phyloP scores from a whole-genome alignment of 805 yeast species.

The Candida morakotiae region DNA sequence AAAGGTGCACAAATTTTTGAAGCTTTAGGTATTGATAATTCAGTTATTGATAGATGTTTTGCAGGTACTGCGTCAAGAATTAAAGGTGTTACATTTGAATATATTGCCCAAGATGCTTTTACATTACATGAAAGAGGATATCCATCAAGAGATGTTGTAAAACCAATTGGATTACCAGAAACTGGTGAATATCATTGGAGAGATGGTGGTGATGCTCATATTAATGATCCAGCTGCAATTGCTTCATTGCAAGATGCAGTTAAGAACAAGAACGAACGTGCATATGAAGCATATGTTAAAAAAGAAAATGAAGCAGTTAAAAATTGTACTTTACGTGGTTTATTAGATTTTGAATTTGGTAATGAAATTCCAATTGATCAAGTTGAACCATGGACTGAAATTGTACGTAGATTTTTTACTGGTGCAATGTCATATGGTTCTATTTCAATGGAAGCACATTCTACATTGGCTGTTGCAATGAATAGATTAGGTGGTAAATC shows the following conservation, averaged over 20 bases:
- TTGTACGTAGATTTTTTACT: slow-evolving; percentile 94
- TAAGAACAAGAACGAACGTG: slow-evolving; percentile 89
- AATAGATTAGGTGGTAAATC: slow-evolving; percentile 96
- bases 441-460: slow-evolving; percentile 97
- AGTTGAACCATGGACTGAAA: slow-evolving; percentile 99
- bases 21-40: slow-evolving; percentile 92
- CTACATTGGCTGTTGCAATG: slow-evolving; percentile 98
- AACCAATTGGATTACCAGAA: slow-evolving; percentile 79
- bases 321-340: slow-evolving; percentile 90
- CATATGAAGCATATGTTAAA: slow-evolving; percentile 85
- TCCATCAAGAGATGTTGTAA: slow-evolving; percentile 69
- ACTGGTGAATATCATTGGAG: slow-evolving; percentile 98
- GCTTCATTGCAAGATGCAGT: slow-evolving; percentile 98
- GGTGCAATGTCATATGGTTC: slow-evolving; percentile 99
- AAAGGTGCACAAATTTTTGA: slow-evolving; percentile 99
- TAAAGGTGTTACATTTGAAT: slow-evolving; percentile 91
- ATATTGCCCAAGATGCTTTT: slow-evolving; percentile 94
- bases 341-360: slow-evolving; percentile 84
- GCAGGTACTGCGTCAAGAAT: slow-evolving; percentile 97
- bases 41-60: slow-evolving; percentile 92
- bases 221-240: slow-evolving; percentile 91
- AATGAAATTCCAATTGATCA: slow-evolving; percentile 89
- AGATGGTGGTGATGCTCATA: slow-evolving; percentile 96
- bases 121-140: slow-evolving; percentile 89
- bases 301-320: slow-evolving; percentile 88